Base-by-base conservation (phyloP, 2,329 filamentous ascomycete species). In the Penicillium psychrosexuale region DNA sequence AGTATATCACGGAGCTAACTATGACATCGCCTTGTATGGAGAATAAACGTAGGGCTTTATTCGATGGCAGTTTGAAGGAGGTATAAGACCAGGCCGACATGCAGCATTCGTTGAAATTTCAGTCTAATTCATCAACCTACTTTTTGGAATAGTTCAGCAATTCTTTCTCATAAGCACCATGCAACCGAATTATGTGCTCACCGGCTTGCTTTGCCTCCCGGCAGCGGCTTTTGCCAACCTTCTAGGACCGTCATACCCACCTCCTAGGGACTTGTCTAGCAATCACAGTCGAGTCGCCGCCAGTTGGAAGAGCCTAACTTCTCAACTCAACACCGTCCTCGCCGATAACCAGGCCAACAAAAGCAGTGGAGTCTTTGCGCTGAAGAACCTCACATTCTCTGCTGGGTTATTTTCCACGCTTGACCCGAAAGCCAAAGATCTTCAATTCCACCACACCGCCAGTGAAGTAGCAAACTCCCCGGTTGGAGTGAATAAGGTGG, bases 351-450 rank as follows among this genome's bases (percentile, higher is more conserved):
- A 48, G n/a, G 51, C 55, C 7, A 65, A 52, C 43, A 46, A 36
- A 5, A 36, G 45, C 36, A 45, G 43, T 5, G 46, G 39, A 15
- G 5, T 51, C 8, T 56, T 53, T 5, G 52, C 48, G 9, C 33
- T 73, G 8, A 58, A 66, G 24, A 72, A 75, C 31, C 51, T 70
- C 34, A 76, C 74, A 19, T 77, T 77, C 57, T 77, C 75, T 6
- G 51, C 71, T 8, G 73, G 73, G 15, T 34, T 76, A 40, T 76
- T 77, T 58, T 77, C 75, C 2, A 51, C 72, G 2, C 65, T 73
- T 47, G 74, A 77, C 50, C 34, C 62, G 1, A 56, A 60, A 5
- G 71, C 70, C 2, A 44, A 62, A 6, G 53, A 55, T 6, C 54
- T 75, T 17, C 73, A 75, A 57, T 72, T 71, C 58, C 69, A 76